Conservation (phyloP, 78 protist genomes). For the Planoprotostelium fungivorum region DNA sequence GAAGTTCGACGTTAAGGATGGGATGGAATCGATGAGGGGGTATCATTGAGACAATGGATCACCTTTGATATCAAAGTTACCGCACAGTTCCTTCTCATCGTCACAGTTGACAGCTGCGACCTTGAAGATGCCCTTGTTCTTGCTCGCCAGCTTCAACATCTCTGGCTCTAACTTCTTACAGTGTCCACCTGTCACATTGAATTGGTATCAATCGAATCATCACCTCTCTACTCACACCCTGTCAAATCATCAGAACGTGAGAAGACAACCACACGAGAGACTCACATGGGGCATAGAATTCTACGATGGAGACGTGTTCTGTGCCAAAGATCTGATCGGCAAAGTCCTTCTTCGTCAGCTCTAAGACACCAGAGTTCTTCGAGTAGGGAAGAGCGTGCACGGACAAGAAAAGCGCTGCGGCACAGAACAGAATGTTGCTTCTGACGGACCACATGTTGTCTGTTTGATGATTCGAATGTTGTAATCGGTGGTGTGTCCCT, state of each 20-base stretch:
- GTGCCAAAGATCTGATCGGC: conserved; percentile 18
- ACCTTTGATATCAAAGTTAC: conserved; percentile 39
- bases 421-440: too few species aligned
- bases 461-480: too few species aligned
- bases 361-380: conserved; percentile 16
- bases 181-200: conserved; percentile 29
- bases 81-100: conserved; percentile 60
- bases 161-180: conserved; percentile 57
- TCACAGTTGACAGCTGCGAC: conserved; percentile 69
- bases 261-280: neutral
- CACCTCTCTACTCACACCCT: neutral
- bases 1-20: neutral
- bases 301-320: conserved; percentile 49
- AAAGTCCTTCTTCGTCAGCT: conserved; percentile 31
- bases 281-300: conserved; percentile 72
- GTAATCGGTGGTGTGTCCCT: too few species aligned
- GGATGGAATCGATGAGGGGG: neutral
- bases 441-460: too few species aligned
- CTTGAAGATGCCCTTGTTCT: conserved; percentile 42
- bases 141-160: conserved; percentile 40
- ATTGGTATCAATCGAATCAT: neutral
- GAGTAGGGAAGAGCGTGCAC: neutral
- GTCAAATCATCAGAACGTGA: neutral
- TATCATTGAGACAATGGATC: neutral
- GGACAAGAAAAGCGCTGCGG: too few species aligned